Evolutionary conservation across 1,284 basidiomycete species (phyloP), one percentile per base, ranked within the genome.

Genomic region (Inonotus obliquus): DNA sequence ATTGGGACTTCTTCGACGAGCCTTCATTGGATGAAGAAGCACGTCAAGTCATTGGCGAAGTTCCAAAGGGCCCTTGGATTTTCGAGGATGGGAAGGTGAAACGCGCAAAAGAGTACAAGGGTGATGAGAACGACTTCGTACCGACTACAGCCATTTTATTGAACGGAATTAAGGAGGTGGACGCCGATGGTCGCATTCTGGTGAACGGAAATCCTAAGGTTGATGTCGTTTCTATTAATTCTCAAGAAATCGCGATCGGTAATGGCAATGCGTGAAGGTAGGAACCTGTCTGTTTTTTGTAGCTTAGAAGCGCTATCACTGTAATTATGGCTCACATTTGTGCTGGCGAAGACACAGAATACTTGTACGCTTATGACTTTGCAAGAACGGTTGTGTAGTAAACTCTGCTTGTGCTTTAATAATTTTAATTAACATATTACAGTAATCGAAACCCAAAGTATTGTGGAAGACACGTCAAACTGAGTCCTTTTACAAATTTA

Each of bases 1-100:
- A 81, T n/a, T 90, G 86, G 84, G 75, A 75, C 56, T 90, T 81
- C 55, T 80, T 80, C 64, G 81, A 86, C 63, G 83, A 83, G 56
- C 87, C 87, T 2, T 70, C 67, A 27, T 73, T 89, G 9, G 86
- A 90, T 69, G 74, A 79, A 7, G 77, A 75, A 11, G 71, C 75
- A 38, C 71, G 66, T 38, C 70, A 71, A 27, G 73, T 74, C 1
- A 69, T 89, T 1, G 74, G 73, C n/a, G 69, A 74, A 59, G 72
- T 81, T 71, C 81, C 81, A 4, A 79, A 75, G 63, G 86, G 86
- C 0, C 81, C 85, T 0, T 75, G 72, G 29, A 57, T 78, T 6
- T 87, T 85, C 62, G 68, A 70, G 27, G 72, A 82, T 53, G 84
- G 80, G 10, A 68, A 67, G n/a, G 72, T 75, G 25, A 58, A 66